Percentiles rank a stretch among this genome's conserved stretches.
These are phyloP conservation scores for Cafeteria roenbergensis DNA, from an alignment of 108 stramenopile genomes.

Conservation along the genomic window DNA sequence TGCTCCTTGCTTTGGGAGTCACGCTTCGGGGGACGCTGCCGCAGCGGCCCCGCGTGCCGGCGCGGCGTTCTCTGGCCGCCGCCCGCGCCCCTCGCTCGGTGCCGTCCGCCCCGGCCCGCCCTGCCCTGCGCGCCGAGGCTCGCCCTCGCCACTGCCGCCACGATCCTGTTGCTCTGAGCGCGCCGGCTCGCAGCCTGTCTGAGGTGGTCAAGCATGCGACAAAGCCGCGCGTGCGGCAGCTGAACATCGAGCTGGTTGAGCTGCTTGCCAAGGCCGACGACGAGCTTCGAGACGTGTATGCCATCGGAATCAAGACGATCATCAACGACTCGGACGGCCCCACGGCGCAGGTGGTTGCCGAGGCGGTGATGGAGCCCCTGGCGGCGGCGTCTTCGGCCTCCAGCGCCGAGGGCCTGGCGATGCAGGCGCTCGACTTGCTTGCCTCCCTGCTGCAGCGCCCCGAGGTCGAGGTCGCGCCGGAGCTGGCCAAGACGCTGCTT, in stretches of 20 bases:
- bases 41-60: neutral
- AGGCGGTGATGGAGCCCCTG: slow-evolving; percentile 55
- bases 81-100: too few species aligned
- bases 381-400: slow-evolving; percentile 56
- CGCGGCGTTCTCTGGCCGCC: too few species aligned
- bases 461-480: slow-evolving; percentile 50
- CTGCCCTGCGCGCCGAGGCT: slow-evolving; percentile 5
- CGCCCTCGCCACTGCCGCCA: neutral
- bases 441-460: slow-evolving; percentile 75
- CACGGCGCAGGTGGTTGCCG: slow-evolving; percentile 65
- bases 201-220: slow-evolving; percentile 5
- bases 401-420: slow-evolving; percentile 33
- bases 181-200: slow-evolving; percentile 1
- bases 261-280: slow-evolving; percentile 79
- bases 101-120: too few species aligned
- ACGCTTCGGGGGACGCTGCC: neutral
- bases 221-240: slow-evolving; percentile 31
- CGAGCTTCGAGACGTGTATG: slow-evolving; percentile 87
- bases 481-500: slow-evolving; percentile 62
- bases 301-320: slow-evolving; percentile 88
- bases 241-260: slow-evolving; percentile 49
- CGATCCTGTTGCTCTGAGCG: slow-evolving; percentile 7
- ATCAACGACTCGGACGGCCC: slow-evolving; percentile 67
- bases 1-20: neutral
- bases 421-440: slow-evolving; percentile 67